Conservation (phyloP, 208 protist species). For the Trypanosoma platydactyli region DNA sequence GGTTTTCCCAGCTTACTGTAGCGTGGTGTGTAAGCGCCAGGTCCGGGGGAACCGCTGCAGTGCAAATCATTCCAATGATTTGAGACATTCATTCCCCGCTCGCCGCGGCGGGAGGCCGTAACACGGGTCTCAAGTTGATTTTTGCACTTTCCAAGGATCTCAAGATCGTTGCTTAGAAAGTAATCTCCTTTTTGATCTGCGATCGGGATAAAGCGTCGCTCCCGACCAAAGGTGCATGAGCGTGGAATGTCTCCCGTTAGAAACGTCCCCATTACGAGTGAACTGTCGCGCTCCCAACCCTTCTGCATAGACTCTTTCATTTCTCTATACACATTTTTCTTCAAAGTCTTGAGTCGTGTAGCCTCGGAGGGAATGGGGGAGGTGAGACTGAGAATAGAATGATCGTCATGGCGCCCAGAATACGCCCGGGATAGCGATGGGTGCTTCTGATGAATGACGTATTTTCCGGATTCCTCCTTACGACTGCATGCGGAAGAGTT, state of each 20-base stretch:
- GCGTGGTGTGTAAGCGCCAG: slow-evolving; percentile 76
- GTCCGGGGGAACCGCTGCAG: slow-evolving; percentile 47
- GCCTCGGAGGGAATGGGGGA: slow-evolving; percentile 33
- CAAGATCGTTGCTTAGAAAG: slow-evolving; percentile 49
- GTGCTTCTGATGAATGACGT: not conserved
- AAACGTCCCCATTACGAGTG: slow-evolving; percentile 58
- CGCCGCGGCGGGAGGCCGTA: slow-evolving; percentile 17
- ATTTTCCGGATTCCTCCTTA: not conserved
- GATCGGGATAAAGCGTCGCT: slow-evolving; percentile 65
- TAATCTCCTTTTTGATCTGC: slow-evolving; percentile 47
- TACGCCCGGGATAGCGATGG: not conserved
- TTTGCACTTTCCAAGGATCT: slow-evolving; percentile 37
- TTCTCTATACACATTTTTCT: slow-evolving; percentile 38
- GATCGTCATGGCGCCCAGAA: slow-evolving; percentile 18
- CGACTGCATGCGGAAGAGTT: not conserved
- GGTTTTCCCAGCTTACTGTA: slow-evolving; percentile 69
- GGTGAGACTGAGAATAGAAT: slow-evolving; percentile 20
- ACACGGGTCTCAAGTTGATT: slow-evolving; percentile 7
- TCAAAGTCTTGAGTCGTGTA: slow-evolving; percentile 32
- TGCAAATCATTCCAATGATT: slow-evolving; percentile 28
- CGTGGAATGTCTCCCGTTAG: slow-evolving; percentile 52
- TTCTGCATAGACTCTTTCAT: slow-evolving; percentile 58
- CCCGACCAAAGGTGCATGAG: slow-evolving; percentile 63
- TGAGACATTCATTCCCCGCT: slow-evolving; percentile 27
- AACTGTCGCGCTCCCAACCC: slow-evolving; percentile 50